Conservation (phyloP, 108 stramenopile species). For the Cyclotella atomus region DNA sequence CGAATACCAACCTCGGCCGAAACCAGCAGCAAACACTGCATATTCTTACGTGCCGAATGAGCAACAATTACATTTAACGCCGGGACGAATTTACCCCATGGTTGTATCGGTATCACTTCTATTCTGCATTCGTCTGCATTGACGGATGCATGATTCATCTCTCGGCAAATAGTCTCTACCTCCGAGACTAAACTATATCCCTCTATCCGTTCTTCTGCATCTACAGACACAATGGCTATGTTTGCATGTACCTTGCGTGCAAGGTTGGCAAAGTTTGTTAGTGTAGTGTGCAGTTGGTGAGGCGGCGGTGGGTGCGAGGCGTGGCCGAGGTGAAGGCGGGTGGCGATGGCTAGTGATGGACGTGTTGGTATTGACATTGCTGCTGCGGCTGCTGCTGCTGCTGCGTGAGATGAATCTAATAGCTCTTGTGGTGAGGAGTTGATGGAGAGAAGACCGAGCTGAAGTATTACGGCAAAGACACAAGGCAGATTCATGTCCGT, state of each 20-base stretch:
- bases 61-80: conserved; percentile 87
- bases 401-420: too few species aligned
- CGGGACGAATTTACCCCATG: conserved; percentile 93
- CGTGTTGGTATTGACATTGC: too few species aligned
- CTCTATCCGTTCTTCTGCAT: conserved; percentile 58
- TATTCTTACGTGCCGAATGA: conserved; percentile 24
- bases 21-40: conserved; percentile 56
- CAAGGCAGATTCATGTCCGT: too few species aligned
- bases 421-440: too few species aligned
- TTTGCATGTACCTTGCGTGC: conserved; percentile 25
- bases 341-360: conserved; percentile 57
- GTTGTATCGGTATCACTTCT: conserved; percentile 82
- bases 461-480: too few species aligned
- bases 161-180: conserved; percentile 36
- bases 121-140: not conserved
- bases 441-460: too few species aligned
- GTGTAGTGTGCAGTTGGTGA: conserved; percentile 21
- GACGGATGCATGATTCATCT: conserved; percentile 14
- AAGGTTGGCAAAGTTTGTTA: conserved; percentile 37
- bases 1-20: conserved; percentile 82
- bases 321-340: conserved; percentile 82
- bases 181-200: conserved; percentile 64
- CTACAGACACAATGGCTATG: conserved; percentile 71
- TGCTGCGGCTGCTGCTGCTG: too few species aligned
- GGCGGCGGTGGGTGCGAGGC: conserved; percentile 51